phyloP scores from a whole-genome alignment of 2,329 filamentous ascomycete species.

The Ilyonectria mors-panacis region DNA sequence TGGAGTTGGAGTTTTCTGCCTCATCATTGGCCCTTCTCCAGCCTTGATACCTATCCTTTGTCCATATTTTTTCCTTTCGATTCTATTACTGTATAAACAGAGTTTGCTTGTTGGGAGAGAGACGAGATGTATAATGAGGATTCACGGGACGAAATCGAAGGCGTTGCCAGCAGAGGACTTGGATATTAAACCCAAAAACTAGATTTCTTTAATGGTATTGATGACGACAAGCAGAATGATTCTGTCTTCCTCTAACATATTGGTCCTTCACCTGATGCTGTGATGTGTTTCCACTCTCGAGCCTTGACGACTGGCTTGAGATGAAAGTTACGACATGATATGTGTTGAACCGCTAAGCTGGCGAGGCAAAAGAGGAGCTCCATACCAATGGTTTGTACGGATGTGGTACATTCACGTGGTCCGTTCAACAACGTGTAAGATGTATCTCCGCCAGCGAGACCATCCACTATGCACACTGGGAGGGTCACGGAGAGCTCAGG shows the following conservation, averaged over 20 bases:
- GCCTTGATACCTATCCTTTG: constrained; percentile 44
- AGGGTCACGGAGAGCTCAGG: background rate
- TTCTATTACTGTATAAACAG: constrained; percentile 42
- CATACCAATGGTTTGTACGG: no score
- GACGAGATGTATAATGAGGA: constrained; percentile 31
- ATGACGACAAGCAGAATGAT: constrained; percentile 19
- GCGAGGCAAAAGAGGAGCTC: no score
- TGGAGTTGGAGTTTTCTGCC: constrained; percentile 34
- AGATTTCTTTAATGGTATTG: constrained; percentile 34
- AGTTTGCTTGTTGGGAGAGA: constrained; percentile 21
- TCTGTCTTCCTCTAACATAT: background rate
- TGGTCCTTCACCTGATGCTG: background rate
- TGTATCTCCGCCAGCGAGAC: no score
- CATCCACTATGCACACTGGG: no score
- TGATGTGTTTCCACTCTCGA: background rate
- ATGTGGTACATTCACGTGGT: no score
- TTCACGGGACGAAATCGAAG: constrained; percentile 20
- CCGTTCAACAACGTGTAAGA: no score
- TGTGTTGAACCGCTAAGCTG: no score
- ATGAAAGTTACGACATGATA: no score
- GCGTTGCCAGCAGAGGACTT: constrained; percentile 23
- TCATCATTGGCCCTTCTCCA: constrained; percentile 28
- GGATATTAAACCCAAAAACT: constrained; percentile 25
- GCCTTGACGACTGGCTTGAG: background rate
- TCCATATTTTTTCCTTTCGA: constrained; percentile 33